A percentile compares a stretch with the other conserved stretches of the same genome.
Conservation (phyloP, 257 asterid genomes). For the Primulina eburnea region DNA sequence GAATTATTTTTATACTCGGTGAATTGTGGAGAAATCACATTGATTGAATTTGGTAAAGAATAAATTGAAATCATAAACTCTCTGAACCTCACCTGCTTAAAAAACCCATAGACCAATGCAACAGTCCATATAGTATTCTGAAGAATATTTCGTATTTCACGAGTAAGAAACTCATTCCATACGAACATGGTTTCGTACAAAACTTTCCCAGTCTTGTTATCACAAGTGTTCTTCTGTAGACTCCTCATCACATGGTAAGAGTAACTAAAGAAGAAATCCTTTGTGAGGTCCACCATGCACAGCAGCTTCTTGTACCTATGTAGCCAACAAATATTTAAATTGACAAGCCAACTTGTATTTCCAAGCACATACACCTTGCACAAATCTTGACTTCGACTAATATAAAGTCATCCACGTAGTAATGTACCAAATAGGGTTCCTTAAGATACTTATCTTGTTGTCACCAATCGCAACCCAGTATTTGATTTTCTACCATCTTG, state of each 20-base stretch:
- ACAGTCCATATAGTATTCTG: slow-evolving; percentile 90
- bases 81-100: slow-evolving; percentile 70
- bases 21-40: background rate
- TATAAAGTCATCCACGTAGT: background rate
- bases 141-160: slow-evolving; percentile 77
- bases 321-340: slow-evolving; percentile 21
- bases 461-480: background rate
- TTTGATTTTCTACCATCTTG: background rate
- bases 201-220: slow-evolving; percentile 53
- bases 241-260: slow-evolving; percentile 96
- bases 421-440: background rate
- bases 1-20: background rate
- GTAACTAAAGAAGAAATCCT: slow-evolving; percentile 98
- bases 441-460: background rate
- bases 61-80: background rate
- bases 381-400: background rate
- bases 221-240: slow-evolving; percentile 79
- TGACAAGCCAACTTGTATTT: background rate
- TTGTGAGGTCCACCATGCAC: slow-evolving; percentile 92
- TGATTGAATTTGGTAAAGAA: background rate
- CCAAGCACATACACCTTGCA: background rate
- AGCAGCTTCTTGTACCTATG: slow-evolving; percentile 88
- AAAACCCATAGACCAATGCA: slow-evolving; percentile 90
- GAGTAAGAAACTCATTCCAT: slow-evolving; percentile 96
- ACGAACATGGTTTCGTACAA: slow-evolving; percentile 90